Evolutionary conservation across 106 monocot species (phyloP).

Genomic region (Alisma plantagoaquatica): DNA sequence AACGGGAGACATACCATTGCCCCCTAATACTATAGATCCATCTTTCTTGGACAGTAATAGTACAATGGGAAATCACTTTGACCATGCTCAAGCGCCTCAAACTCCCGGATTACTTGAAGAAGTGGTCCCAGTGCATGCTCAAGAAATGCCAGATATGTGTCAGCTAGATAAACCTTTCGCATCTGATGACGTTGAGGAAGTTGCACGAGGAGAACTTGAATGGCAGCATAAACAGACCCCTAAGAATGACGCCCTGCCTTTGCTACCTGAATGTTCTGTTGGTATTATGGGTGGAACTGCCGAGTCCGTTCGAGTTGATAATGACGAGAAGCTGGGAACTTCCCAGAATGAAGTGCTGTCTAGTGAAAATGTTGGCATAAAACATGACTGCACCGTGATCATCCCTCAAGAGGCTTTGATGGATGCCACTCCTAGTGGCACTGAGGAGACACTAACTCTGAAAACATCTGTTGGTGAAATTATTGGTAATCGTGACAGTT

Average conservation of each 20-base stretch:
- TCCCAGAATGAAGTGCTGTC: background rate
- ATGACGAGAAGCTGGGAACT: background rate
- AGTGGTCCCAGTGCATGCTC: conserved; percentile 36
- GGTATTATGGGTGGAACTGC: no score
- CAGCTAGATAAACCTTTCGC: conserved; percentile 10
- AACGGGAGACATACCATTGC: conserved; percentile 26
- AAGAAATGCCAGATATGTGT: conserved; percentile 37
- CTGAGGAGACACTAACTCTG: conserved; percentile 1
- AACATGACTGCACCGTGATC: background rate
- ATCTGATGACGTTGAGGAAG: conserved; percentile 12
- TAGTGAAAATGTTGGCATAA: background rate
- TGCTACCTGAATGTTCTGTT: no score
- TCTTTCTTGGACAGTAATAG: conserved; percentile 11
- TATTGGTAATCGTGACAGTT: no score
- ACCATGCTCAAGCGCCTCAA: conserved; percentile 55
- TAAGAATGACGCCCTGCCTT: no score
- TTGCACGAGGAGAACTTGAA: no score
- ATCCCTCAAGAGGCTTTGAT: background rate
- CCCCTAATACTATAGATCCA: conserved; percentile 9
- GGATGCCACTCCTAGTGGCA: background rate
- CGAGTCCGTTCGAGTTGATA: background rate
- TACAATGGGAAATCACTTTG: conserved; percentile 26
- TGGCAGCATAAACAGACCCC: no score
- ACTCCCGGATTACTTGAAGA: conserved; percentile 80
- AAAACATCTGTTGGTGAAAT: no score